Conservation (phyloP, 257 asterid genomes). For the Rubia yunnanensis region DNA sequence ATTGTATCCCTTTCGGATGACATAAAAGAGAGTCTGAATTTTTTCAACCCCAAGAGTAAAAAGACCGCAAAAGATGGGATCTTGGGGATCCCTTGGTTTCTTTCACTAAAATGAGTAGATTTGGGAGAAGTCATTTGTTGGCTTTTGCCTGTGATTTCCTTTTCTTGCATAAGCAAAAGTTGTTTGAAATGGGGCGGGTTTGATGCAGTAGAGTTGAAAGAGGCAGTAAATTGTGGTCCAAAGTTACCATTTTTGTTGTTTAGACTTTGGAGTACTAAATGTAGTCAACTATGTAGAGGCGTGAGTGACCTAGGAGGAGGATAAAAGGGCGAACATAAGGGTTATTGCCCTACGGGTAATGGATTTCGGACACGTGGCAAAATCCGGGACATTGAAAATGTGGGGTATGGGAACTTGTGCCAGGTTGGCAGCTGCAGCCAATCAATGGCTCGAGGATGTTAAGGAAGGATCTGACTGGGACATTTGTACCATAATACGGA, state of each 20-base stretch:
- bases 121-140: neutral
- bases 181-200: constrained; percentile 20
- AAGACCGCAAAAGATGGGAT: neutral
- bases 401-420: constrained; percentile 39
- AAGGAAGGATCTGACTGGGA: constrained; percentile 53
- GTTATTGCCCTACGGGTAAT: constrained; percentile 31
- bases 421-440: constrained; percentile 57
- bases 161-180: constrained; percentile 16
- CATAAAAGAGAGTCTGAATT: neutral
- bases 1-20: neutral
- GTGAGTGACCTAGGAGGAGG: constrained; percentile 19
- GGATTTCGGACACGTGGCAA: constrained; percentile 14
- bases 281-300: neutral
- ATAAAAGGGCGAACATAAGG: constrained; percentile 22
- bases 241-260: constrained; percentile 6
- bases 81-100: constrained; percentile 7
- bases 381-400: constrained; percentile 14
- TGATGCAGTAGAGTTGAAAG: constrained; percentile 12
- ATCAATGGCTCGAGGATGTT: constrained; percentile 75
- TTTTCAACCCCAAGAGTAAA: neutral
- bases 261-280: neutral
- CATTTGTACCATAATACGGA: constrained; percentile 9
- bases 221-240: constrained; percentile 15
- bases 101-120: constrained; percentile 12
- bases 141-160: constrained; percentile 18